These are phyloP conservation scores for Prasinococcaceae sp. DNA, from an alignment of 139 green algal genomes.

Conservation along the genomic window DNA sequence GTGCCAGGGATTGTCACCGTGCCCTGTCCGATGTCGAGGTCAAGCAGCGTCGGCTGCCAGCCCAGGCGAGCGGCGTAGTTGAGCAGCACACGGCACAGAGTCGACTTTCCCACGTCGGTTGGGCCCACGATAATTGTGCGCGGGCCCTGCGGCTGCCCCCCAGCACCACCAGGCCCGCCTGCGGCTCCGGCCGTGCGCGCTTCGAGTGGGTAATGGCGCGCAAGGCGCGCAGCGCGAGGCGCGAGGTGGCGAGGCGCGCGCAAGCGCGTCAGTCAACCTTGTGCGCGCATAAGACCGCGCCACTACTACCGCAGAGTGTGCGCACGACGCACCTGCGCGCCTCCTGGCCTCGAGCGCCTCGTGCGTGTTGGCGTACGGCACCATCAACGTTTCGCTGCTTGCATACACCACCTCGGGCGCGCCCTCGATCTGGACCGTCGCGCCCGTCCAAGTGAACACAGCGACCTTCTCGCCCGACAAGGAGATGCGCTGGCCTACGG, in stretches of 20 bases:
- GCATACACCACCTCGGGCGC: conserved; percentile 48
- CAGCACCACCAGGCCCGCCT: neutral
- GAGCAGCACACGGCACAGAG: conserved; percentile 56
- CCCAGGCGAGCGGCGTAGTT: conserved; percentile 67
- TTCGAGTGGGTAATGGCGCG: too few species aligned
- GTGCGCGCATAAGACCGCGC: too few species aligned
- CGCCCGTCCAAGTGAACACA: conserved; percentile 68
- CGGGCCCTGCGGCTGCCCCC: conserved; percentile 22
- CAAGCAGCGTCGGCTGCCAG: conserved; percentile 55
- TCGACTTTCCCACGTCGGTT: conserved; percentile 73
- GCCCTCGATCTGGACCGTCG: conserved; percentile 38
- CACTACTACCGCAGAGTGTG: too few species aligned
- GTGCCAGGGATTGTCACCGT: conserved; percentile 62
- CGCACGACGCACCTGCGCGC: too few species aligned
- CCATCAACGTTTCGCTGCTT: conserved; percentile 26
- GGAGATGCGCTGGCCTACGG: conserved; percentile 30
- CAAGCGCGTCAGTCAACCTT: too few species aligned
- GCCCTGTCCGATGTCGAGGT: conserved; percentile 87
- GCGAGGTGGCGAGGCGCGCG: too few species aligned
- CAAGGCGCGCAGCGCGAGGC: too few species aligned
- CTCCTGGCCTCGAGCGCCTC: conserved; percentile 19
- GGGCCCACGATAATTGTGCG: conserved; percentile 59
- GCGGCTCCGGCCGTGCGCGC: neutral
- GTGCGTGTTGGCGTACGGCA: conserved; percentile 64
- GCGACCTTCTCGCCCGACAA: conserved; percentile 60